Evolutionary conservation across 2,329 filamentous ascomycete species (phyloP).

Genomic region (Arthrobotrys iridis): DNA sequence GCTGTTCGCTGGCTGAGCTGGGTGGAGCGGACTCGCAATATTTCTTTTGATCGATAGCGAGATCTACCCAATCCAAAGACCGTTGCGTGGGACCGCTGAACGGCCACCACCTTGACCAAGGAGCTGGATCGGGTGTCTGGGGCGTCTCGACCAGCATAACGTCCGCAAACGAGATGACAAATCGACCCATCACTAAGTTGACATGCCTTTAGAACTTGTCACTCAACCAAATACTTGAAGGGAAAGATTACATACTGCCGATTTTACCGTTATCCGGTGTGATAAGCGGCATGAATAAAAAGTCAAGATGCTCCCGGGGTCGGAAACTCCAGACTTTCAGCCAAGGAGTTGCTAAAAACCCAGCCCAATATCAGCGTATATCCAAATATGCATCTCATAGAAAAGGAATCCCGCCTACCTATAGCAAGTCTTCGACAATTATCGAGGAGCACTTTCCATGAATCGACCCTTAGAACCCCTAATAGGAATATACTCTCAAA

Average conservation of each 20-base stretch:
- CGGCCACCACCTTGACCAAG: conserved; percentile 35
- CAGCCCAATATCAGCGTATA: neutral
- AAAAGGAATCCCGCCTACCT: neutral
- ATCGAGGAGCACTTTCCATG: conserved; percentile 49
- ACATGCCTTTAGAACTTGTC: neutral
- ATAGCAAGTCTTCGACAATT: conserved; percentile 29
- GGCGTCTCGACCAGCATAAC: conserved; percentile 42
- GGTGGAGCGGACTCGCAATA: conserved; percentile 33
- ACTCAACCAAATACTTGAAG: neutral
- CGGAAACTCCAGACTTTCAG: conserved; percentile 50
- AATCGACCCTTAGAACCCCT: conserved; percentile 34
- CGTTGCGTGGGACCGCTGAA: neutral
- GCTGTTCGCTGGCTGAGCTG: conserved; percentile 24
- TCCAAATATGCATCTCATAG: neutral
- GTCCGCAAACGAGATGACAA: conserved; percentile 47
- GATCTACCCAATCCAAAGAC: conserved; percentile 31
- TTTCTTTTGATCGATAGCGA: conserved; percentile 47
- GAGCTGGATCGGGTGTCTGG: neutral
- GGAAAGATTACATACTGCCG: conserved; percentile 18
- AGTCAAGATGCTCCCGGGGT: conserved; percentile 44
- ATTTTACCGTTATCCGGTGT: conserved; percentile 21
- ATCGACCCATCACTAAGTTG: conserved; percentile 46
- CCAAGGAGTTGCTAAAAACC: conserved; percentile 32
- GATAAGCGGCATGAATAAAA: conserved; percentile 42
- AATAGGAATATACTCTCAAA: conserved; percentile 44